These are phyloP conservation scores for Lathyrus tuberosus DNA, from an alignment of 306 rosid genomes.

Conservation along the genomic window DNA sequence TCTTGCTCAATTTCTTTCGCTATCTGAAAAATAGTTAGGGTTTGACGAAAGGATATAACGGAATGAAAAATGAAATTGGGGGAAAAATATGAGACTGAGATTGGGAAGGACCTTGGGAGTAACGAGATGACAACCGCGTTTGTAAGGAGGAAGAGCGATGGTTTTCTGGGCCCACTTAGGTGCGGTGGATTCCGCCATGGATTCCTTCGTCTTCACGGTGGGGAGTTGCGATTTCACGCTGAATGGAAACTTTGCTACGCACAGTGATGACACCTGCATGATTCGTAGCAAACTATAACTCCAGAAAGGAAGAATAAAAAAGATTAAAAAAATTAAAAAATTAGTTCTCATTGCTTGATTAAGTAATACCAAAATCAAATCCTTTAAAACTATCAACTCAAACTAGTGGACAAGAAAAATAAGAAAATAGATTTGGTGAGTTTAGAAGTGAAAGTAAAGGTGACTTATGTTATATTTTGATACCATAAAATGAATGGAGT, in stretches of 20 bases:
- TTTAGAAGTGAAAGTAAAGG: too few relatives aligned
- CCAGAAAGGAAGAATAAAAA: background rate
- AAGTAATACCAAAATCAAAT: background rate
- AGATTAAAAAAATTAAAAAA: background rate
- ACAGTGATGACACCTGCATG: constrained; percentile 44
- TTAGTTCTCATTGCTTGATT: background rate
- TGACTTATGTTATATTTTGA: too few relatives aligned
- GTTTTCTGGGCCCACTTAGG: constrained; percentile 98
- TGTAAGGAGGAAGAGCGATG: constrained; percentile 64
- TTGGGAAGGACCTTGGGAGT: constrained; percentile 64
- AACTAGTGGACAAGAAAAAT: background rate
- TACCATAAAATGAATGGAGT: too few relatives aligned
- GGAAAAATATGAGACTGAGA: constrained; percentile 8
- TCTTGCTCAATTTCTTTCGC: constrained; percentile 77
- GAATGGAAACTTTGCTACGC: constrained; percentile 31
- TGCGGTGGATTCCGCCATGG: constrained; percentile 55
- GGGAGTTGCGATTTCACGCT: constrained; percentile 41
- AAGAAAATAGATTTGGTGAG: too few relatives aligned
- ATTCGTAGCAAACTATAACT: constrained; percentile 1
- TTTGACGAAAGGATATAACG: background rate
- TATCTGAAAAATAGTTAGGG: constrained; percentile 56
- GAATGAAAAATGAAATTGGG: background rate
- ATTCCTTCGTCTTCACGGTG: constrained; percentile 36
- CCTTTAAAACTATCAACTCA: background rate
- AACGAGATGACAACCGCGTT: constrained; percentile 90